Evolutionary conservation across 202 grass and related monocot species (phyloP).

Genomic region (Schoenoplectus tabernaemontani): DNA sequence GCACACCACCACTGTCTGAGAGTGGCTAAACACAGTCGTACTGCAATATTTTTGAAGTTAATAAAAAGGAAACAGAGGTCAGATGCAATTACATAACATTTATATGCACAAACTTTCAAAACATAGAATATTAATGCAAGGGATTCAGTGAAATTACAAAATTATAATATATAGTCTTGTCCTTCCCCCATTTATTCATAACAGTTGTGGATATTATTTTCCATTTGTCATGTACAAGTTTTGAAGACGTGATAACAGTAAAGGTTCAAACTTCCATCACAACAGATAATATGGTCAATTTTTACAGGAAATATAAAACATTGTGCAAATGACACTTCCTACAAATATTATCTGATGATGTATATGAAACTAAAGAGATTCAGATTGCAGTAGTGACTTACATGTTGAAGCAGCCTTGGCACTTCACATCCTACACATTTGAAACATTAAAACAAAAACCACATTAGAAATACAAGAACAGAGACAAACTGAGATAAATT

Average conservation of each 20-base stretch:
- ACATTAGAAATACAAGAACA: background rate
- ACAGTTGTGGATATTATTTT: background rate
- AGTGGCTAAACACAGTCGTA: conserved; percentile 56
- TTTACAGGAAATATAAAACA: background rate
- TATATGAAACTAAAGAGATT: background rate
- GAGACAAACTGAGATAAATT: background rate
- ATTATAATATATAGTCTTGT: background rate
- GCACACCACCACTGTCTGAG: conserved; percentile 51
- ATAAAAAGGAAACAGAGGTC: background rate
- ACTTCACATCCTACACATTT: conserved; percentile 54
- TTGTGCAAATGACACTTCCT: too few relatives aligned
- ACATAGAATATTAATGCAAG: background rate
- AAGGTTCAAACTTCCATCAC: background rate
- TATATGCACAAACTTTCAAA: background rate
- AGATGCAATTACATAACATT: background rate
- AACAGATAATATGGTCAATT: background rate
- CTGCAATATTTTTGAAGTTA: conserved; percentile 19
- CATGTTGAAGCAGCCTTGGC: conserved; percentile 83
- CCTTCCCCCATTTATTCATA: background rate
- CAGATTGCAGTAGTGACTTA: conserved; percentile 24
- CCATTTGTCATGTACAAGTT: background rate
- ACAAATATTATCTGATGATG: background rate
- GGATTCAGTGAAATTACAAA: background rate
- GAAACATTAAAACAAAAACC: background rate
- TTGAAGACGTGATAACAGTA: background rate